Percentiles rank a stretch among this genome's conserved stretches.
Conservation (phyloP, 2,329 filamentous ascomycete species). For the Pleomassaria siparia region DNA sequence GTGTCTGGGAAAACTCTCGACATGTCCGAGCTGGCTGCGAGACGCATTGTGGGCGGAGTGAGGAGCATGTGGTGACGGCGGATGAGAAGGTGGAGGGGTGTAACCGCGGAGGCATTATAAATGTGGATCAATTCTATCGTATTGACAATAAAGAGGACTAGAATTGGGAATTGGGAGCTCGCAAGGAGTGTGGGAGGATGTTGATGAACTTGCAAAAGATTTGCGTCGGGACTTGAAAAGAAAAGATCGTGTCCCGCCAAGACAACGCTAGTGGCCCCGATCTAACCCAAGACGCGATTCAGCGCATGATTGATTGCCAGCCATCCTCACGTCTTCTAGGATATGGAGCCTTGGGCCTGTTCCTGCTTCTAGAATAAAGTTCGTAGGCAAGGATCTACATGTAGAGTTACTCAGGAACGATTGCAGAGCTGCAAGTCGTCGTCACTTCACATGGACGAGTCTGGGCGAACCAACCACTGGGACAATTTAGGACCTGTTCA, state of each 20-base stretch:
- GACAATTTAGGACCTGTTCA: background rate
- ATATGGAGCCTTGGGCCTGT: constrained; percentile 20
- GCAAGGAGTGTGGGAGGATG: constrained; percentile 12
- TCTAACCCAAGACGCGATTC: background rate
- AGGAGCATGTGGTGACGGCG: constrained; percentile 20
- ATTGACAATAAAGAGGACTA: constrained; percentile 15
- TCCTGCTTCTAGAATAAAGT: constrained; percentile 31
- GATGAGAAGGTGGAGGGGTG: constrained; percentile 30
- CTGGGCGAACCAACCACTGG: background rate
- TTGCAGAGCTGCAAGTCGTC: constrained; percentile 21
- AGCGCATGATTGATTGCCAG: constrained; percentile 13
- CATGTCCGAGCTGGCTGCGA: constrained; percentile 23
- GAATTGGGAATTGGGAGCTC: constrained; percentile 4
- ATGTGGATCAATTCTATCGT: constrained; percentile 25
- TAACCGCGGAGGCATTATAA: constrained; percentile 39
- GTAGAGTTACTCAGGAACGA: constrained; percentile 16
- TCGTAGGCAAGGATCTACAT: constrained; percentile 19
- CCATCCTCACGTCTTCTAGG: constrained; percentile 13
- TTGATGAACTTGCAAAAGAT: background rate
- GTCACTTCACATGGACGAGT: constrained; percentile 14
- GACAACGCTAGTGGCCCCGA: background rate
- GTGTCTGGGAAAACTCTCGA: constrained; percentile 41
- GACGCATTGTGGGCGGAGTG: constrained; percentile 25
- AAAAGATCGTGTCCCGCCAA: constrained; percentile 17
- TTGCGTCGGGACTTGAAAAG: constrained; percentile 13